Evolutionary conservation across 2,329 filamentous ascomycete species (phyloP), one percentile per base, ranked within the genome.

Genomic region (Xenoacremonium recifei): DNA sequence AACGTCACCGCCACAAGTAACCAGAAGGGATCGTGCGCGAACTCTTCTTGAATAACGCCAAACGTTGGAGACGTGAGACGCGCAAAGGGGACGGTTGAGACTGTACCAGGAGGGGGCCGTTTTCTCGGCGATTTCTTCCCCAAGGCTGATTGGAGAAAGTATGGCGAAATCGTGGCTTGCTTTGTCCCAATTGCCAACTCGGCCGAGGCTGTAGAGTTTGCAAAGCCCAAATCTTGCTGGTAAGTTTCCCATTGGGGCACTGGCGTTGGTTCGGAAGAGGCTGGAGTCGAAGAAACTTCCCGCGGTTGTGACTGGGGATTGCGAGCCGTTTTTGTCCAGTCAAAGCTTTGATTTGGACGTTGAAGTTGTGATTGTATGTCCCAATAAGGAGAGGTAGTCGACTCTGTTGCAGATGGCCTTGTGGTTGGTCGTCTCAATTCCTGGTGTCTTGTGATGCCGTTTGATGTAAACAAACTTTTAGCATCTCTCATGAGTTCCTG

Each of bases 1-100:
- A 96, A 91, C 1, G 88, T 89, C 5, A 90, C 84, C 11, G 87
- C 89, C 21, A 96, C 73, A 2, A 96, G 76, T 2, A 96, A 77
- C 50, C 82, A 84, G 63, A 95, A 96, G 0, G 90, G 86, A 42
- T 89, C 77, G 37, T 78, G 65, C 2, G 82, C 81, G 13, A 95
- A 77, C 49, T 84, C 77, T 61, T 96, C 91, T 61, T 96, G 91
- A 27, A 96, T 81, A 2, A 96, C 75, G 1, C 90, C 90, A 59
- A 95, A 96, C 5, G 58, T 63, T 0, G 72, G 59, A 0, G 78
- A 71, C 6, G 76, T 73, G 23, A 90, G 77, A 0, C 82, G 77
- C 1, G 89, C 87, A 50, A 92, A 88, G 3, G 79, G 77, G 11
- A 84, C 70, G 18, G 70, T 69, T 0, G 80, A 79, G 7, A 83